phyloP scores from a whole-genome alignment of 2,329 filamentous ascomycete genomes.

The Pseudogymnoascus sp. region DNA sequence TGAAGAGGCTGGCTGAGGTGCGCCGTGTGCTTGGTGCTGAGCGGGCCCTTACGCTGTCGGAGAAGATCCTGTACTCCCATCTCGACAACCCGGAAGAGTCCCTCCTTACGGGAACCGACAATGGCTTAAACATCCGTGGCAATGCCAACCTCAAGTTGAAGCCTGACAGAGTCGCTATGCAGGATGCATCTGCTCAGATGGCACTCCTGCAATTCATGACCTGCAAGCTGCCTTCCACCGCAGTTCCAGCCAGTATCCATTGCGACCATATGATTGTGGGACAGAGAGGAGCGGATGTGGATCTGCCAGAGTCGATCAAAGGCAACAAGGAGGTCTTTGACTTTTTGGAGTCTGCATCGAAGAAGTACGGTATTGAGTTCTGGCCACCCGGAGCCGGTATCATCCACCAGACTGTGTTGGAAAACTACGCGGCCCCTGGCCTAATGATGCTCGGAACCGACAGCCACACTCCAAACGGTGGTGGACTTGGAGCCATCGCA shows the following conservation, averaged over 20 bases:
- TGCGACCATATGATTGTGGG: conserved; percentile 99
- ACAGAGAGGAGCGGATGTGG: conserved; percentile 77
- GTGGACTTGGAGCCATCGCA: conserved; percentile 83
- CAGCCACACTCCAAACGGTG: conserved; percentile 95
- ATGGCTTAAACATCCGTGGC: conserved; percentile 76
- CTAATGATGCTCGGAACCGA: conserved; percentile 99
- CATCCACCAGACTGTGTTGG: conserved; percentile 94
- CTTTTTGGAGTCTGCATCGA: conserved; percentile 86
- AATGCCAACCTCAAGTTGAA: conserved; percentile 92
- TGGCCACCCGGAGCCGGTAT: conserved; percentile 92
- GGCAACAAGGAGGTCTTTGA: conserved; percentile 97
- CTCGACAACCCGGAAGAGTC: conserved; percentile 84
- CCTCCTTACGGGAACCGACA: conserved; percentile 71
- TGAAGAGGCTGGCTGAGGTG: conserved; percentile 68
- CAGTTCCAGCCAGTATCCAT: conserved; percentile 94
- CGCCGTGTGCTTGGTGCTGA: conserved; percentile 58
- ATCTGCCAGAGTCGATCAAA: conserved; percentile 75
- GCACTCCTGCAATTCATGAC: conserved; percentile 98
- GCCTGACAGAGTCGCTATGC: conserved; percentile 96
- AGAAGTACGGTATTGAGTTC: conserved; percentile 90
- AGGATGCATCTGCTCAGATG: conserved; percentile 98
- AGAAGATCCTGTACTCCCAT: conserved; percentile 98
- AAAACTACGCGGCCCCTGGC: conserved; percentile 96
- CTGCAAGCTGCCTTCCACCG: conserved; percentile 79
- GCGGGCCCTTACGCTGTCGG: conserved; percentile 69